These are phyloP conservation scores for Microcera coccophila DNA, from an alignment of 2,329 filamentous ascomycete genomes.

Conservation along the genomic window DNA sequence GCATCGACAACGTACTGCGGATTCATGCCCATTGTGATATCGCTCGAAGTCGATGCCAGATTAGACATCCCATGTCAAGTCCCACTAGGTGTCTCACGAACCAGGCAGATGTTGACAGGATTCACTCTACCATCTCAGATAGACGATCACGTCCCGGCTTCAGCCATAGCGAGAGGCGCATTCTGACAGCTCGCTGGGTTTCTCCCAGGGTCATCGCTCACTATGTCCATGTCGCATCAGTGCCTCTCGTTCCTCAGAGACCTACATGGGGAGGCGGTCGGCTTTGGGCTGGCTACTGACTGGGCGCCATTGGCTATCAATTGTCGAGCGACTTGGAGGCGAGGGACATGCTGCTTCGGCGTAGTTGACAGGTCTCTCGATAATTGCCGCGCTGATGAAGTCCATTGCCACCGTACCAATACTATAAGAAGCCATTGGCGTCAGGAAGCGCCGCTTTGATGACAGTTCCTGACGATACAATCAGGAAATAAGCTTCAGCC, in stretches of 20 bases:
- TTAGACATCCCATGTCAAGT: not conserved
- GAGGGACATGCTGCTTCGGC: no score
- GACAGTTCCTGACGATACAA: not conserved
- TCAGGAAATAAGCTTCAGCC: not conserved
- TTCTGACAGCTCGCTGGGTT: not conserved
- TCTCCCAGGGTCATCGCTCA: slow-evolving; percentile 1
- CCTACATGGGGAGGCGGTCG: slow-evolving; percentile 6
- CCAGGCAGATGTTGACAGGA: not conserved
- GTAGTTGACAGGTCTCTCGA: not conserved
- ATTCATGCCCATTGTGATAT: no score
- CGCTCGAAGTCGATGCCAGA: no score
- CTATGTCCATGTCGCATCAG: slow-evolving; percentile 12
- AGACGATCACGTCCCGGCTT: not conserved
- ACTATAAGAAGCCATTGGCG: slow-evolving; percentile 9
- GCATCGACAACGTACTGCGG: no score
- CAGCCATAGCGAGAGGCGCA: not conserved
- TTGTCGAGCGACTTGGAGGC: slow-evolving; percentile 10
- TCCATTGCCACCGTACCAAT: slow-evolving; percentile 6
- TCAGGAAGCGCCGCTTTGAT: slow-evolving; percentile 4
- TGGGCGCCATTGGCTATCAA: slow-evolving; percentile 20
- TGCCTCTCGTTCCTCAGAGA: slow-evolving; percentile 3
- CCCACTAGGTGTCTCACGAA: not conserved
- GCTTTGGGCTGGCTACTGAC: slow-evolving; percentile 14
- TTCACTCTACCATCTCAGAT: not conserved
- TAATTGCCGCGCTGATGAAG: slow-evolving; percentile 3